Percentiles rank a stretch among this genome's conserved stretches.
phyloP scores from a whole-genome alignment of 1,284 basidiomycete species.

The Sporisorium exsertum region DNA sequence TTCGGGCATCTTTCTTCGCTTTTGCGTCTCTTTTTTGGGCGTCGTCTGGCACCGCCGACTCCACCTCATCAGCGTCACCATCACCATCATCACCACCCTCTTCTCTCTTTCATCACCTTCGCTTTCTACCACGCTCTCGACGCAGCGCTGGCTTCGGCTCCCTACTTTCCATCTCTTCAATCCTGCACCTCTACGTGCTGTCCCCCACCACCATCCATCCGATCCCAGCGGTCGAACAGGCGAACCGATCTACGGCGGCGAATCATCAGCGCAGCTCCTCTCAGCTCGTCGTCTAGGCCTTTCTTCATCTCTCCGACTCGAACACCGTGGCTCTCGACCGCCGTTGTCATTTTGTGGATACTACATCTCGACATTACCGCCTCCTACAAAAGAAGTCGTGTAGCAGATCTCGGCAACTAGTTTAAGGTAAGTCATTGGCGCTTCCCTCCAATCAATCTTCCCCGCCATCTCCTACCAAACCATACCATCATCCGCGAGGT shows the following conservation, averaged over 20 bases:
- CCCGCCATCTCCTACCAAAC: neutral
- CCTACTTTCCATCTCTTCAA: neutral
- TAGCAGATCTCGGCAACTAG: slow-evolving; percentile 5
- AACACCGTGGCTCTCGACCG: neutral
- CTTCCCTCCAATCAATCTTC: neutral
- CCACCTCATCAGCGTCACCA: slow-evolving; percentile 4
- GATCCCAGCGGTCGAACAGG: neutral
- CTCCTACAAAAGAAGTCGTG: neutral
- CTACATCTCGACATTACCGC: neutral
- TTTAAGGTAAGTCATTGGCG: slow-evolving; percentile 24
- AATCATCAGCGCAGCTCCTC: neutral
- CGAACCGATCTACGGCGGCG: neutral
- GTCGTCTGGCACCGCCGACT: neutral
- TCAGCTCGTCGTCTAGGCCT: neutral
- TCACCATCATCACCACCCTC: slow-evolving; percentile 1
- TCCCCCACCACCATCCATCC: neutral
- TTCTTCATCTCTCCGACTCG: neutral
- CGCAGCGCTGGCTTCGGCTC: neutral
- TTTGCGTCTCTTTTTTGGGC: neutral
- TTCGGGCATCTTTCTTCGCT: neutral
- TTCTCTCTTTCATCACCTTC: neutral
- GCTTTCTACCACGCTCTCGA: neutral
- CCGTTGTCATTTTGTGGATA: neutral
- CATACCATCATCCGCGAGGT: neutral
- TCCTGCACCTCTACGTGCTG: neutral